Evolutionary conservation across 2,329 filamentous ascomycete species (phyloP), one percentile per base, ranked within the genome.

Genomic region (Cadophora luteo-olivacea): DNA sequence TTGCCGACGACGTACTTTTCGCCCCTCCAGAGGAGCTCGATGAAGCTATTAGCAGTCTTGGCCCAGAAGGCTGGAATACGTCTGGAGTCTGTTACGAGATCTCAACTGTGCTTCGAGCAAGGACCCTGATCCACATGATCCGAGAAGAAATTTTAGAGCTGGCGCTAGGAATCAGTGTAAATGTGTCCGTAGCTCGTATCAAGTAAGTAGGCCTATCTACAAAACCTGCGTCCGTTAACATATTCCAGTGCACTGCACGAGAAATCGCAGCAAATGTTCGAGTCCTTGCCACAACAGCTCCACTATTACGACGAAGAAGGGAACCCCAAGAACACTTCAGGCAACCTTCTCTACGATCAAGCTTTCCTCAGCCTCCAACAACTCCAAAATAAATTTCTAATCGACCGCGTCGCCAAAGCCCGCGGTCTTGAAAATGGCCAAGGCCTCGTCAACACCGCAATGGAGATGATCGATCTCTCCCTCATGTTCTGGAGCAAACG

Each of bases 141-240:
- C 71, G 75, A 38, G 76, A 78, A 60, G 75, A 76, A 48, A 76
- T 78, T 12, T 63, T 78, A 11, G 74, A 76, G 54, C 19, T 75
- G 41, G 72, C 75, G 4, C 66, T 77, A 12, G 75, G 75, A 3
- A 70, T 75, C 2, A 74, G 76, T 68, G 71, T 74, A 41, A 41
- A 68, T 22, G 68, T 74, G n/a, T 68, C 73, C 11, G 68, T 63
- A 60, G 41, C 61, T n/a, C 61, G 72, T 58, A 74, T 75, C 29
- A 65, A 68, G 74, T 76, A 67, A 62, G 67, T 66, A 11, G 33
- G 33, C 33, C 11, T 11, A n/a, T n/a, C n/a, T n/a, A n/a, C n/a
- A n/a, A n/a, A n/a, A n/a, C n/a, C n/a, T n/a, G n/a, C n/a, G n/a
- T n/a, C n/a, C n/a, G n/a, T n/a, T n/a, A n/a, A n/a, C n/a, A n/a